Evolutionary conservation across 2,329 filamentous ascomycete species (phyloP).

Genomic region (Sclerotinia borealis): DNA sequence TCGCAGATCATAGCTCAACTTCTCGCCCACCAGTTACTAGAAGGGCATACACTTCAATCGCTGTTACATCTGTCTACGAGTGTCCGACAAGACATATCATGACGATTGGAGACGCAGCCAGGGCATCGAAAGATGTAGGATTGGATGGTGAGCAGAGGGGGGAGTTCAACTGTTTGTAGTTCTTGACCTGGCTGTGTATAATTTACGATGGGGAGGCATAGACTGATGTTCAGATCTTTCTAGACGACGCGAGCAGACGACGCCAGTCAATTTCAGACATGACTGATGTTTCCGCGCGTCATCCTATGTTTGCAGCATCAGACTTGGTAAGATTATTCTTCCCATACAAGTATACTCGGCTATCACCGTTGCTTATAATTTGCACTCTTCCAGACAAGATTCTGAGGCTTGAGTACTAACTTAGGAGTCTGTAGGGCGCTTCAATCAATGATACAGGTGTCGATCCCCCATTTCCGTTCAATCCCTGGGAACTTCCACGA

Average conservation of each 20-base stretch:
- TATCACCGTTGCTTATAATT: not conserved
- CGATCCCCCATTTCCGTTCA: not conserved
- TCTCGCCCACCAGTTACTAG: not conserved
- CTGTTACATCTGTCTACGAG: conserved; percentile 28
- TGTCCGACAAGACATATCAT: conserved; percentile 26
- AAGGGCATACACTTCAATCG: conserved; percentile 6
- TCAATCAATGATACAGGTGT: not conserved
- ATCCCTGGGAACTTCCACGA: conserved; percentile 4
- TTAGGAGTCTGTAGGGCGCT: not conserved
- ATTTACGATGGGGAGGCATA: no score
- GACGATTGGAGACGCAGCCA: conserved; percentile 23
- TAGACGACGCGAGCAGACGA: not conserved
- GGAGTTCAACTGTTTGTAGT: not conserved
- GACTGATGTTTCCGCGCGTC: not conserved
- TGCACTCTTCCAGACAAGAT: not conserved
- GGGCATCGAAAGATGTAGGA: not conserved
- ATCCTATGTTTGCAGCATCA: not conserved
- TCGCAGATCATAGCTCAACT: conserved; percentile 32
- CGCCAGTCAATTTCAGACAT: not conserved
- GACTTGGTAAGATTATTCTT: not conserved
- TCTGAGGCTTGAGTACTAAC: not conserved
- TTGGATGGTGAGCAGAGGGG: not conserved
- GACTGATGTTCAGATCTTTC: not conserved
- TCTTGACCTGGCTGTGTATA: not conserved
- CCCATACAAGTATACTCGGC: not conserved